Percentiles rank a stretch among this genome's conserved stretches.
Conservation (phyloP, 441 rosid genomes). For the Adansonia grandidieri region DNA sequence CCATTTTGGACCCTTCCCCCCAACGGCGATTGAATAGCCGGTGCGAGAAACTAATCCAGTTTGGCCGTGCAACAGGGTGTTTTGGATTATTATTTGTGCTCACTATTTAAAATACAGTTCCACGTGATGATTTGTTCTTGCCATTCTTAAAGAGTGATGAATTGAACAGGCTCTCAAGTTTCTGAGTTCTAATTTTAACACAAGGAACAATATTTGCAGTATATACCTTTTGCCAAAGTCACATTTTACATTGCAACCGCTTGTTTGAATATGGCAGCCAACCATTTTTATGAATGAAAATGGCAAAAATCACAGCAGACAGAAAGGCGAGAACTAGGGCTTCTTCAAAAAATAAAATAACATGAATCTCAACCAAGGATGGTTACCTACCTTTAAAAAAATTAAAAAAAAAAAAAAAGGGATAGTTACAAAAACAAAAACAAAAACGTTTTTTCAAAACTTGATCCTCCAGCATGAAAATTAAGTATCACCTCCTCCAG, state of each 20-base stretch:
- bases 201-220: neutral
- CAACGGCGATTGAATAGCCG: no score
- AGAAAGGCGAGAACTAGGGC: no score
- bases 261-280: no score
- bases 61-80: no score
- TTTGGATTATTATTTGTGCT: neutral
- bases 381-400: neutral
- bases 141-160: constrained; percentile 6
- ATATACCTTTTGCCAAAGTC: neutral
- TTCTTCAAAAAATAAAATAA: constrained; percentile 1
- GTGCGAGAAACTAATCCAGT: no score
- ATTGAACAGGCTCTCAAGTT: neutral
- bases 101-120: neutral
- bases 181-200: neutral
- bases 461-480: neutral
- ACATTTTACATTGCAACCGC: no score
- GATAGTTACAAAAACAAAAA: constrained; percentile 20
- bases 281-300: no score
- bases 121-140: neutral
- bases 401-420: neutral
- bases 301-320: no score
- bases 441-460: neutral
- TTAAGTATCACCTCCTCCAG: constrained; percentile 36
- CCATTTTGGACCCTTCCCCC: no score
- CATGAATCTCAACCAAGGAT: constrained; percentile 10